phyloP scores from a whole-genome alignment of 768 basidiomycete genomes.

The Lentinula edodes region DNA sequence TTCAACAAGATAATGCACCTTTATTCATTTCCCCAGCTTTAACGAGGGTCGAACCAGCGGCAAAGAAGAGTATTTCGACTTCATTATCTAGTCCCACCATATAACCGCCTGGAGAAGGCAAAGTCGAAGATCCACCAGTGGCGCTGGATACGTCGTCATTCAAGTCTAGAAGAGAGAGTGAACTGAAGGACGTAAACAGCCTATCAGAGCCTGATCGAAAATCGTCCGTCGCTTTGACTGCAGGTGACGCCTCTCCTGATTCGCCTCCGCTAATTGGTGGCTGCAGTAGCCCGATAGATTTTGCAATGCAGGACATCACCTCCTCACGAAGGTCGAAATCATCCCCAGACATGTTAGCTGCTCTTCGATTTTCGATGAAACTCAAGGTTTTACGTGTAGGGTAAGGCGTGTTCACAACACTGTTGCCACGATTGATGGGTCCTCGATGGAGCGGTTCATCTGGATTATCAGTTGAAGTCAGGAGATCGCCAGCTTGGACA shows the following conservation, averaged over 20 bases:
- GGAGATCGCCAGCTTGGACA: constrained; percentile 75
- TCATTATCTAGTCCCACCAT: constrained; percentile 91
- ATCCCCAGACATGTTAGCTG: constrained; percentile 36
- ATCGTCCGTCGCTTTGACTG: constrained; percentile 42
- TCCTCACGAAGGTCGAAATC: constrained; percentile 95
- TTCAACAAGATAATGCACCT: constrained; percentile 35
- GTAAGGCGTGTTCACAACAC: constrained; percentile 46
- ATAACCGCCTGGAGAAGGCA: constrained; percentile 44
- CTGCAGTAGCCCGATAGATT: constrained; percentile 91
- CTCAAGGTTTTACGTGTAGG: constrained; percentile 26
- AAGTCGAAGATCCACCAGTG: constrained; percentile 50
- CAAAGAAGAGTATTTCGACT: constrained; percentile 92
- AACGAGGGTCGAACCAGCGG: constrained; percentile 79
- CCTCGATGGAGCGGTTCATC: constrained; percentile 36
- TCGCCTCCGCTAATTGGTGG: constrained; percentile 70
- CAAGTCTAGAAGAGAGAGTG: constrained; percentile 65
- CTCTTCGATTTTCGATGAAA: constrained; percentile 18
- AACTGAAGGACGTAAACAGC: constrained; percentile 61
- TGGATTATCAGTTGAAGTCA: constrained; percentile 47
- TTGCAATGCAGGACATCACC: constrained; percentile 96
- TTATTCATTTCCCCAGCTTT: constrained; percentile 88
- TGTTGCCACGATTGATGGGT: constrained; percentile 41
- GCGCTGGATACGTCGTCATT: constrained; percentile 67
- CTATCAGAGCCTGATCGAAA: constrained; percentile 28
- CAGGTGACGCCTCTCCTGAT: constrained; percentile 64